These are phyloP conservation scores for Rhizophora apiculata DNA, from an alignment of 345 rosid genomes.

Conservation along the genomic window DNA sequence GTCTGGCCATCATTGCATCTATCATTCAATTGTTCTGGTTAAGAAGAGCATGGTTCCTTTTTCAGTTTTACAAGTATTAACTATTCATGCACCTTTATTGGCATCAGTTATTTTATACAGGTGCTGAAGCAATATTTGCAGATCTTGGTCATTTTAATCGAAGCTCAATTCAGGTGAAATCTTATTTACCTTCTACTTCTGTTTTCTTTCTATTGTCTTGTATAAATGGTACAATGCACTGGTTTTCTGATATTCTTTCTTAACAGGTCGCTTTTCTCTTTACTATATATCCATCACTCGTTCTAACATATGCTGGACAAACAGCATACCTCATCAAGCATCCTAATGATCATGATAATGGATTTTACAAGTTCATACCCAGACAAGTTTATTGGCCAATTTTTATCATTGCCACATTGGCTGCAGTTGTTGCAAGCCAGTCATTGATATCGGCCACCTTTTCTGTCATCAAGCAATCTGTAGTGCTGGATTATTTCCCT, in stretches of 20 bases:
- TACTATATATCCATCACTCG: slow-evolving; percentile 75
- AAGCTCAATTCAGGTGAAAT: slow-evolving; percentile 54
- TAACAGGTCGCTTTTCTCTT: slow-evolving; percentile 63
- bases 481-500: slow-evolving; percentile 82
- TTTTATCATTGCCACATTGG: slow-evolving; percentile 62
- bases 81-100: not conserved
- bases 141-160: slow-evolving; percentile 82
- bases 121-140: slow-evolving; percentile 87
- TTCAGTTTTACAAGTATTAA: not conserved
- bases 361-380: slow-evolving; percentile 84
- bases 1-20: not conserved
- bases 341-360: slow-evolving; percentile 58
- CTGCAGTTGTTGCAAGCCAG: slow-evolving; percentile 86
- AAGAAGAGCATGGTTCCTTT: not conserved
- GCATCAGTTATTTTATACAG: slow-evolving; percentile 28
- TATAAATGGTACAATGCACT: not conserved
- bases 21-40: not conserved
- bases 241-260: slow-evolving; percentile 18
- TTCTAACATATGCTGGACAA: slow-evolving; percentile 88
- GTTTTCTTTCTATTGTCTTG: not conserved
- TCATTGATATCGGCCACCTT: slow-evolving; percentile 89
- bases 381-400: slow-evolving; percentile 72
- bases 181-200: not conserved
- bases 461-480: slow-evolving; percentile 84
- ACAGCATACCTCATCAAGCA: slow-evolving; percentile 73